Evolutionary conservation across 805 yeast genomes (phyloP).

Genomic region (Wickerhamiella dianesei): DNA sequence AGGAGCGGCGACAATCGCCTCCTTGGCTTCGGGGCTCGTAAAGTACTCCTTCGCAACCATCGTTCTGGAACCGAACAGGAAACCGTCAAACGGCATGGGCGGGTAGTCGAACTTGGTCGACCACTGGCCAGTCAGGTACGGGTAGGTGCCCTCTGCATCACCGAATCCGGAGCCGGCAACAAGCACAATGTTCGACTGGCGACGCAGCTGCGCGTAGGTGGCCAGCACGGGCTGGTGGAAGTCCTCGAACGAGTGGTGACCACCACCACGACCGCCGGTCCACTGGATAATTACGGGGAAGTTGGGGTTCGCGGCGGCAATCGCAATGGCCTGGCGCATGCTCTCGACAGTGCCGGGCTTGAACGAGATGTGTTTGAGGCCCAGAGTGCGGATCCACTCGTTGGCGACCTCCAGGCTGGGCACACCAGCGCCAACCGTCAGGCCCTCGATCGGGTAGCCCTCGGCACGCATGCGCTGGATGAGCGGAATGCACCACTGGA

Average conservation of each 20-base stretch:
- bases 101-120: conserved; percentile 77
- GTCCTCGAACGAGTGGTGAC: conserved; percentile 98
- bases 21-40: conserved; percentile 87
- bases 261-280: conserved; percentile 99
- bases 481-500: conserved; percentile 98
- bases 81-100: conserved; percentile 98
- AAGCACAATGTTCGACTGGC: conserved; percentile 73
- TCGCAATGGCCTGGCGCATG: conserved; percentile 68
- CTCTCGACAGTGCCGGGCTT: conserved; percentile 97
- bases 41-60: conserved; percentile 95
- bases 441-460: conserved; percentile 91
- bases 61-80: conserved; percentile 87
- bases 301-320: conserved; percentile 88
- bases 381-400: conserved; percentile 86
- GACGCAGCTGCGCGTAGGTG: conserved; percentile 90
- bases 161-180: conserved; percentile 99
- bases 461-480: conserved; percentile 74
- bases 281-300: conserved; percentile 98
- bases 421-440: conserved; percentile 99
- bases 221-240: conserved; percentile 95
- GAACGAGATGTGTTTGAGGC: conserved; percentile 85
- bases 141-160: conserved; percentile 90
- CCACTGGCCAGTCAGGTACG: conserved; percentile 97
- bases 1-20: conserved; percentile 75
- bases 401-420: conserved; percentile 95